These are phyloP conservation scores for Senna tora DNA, from an alignment of 306 rosid genomes.

Conservation along the genomic window DNA sequence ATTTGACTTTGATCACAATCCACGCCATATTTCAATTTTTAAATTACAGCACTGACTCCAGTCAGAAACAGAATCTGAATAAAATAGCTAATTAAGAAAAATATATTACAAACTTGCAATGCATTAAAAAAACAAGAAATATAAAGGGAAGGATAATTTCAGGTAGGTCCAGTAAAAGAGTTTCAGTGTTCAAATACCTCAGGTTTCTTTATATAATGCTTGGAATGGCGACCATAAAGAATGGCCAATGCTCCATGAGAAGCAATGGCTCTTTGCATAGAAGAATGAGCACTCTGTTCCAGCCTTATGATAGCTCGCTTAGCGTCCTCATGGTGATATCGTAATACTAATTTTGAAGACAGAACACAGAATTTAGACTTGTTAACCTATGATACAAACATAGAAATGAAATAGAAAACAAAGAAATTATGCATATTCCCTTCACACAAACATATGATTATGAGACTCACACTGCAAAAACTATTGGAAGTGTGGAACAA, in stretches of 20 bases:
- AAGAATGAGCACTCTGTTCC: constrained; percentile 82
- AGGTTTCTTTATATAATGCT: constrained; percentile 83
- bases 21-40: constrained; percentile 30
- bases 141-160: constrained; percentile 10
- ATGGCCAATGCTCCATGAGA: constrained; percentile 89
- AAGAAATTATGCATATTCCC: not conserved
- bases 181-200: constrained; percentile 61
- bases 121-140: constrained; percentile 15
- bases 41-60: constrained; percentile 9
- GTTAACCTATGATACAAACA: constrained; percentile 30
- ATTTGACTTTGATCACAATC: constrained; percentile 24
- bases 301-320: constrained; percentile 74
- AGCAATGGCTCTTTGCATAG: constrained; percentile 78
- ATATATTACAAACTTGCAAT: constrained; percentile 2
- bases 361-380: constrained; percentile 30
- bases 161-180: constrained; percentile 15
- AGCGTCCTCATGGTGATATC: constrained; percentile 68
- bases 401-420: not conserved
- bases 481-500: not conserved
- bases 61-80: constrained; percentile 31
- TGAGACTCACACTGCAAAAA: not conserved
- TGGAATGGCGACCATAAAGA: constrained; percentile 69
- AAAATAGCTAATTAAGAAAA: constrained; percentile 5
- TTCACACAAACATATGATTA: constrained; percentile 6
- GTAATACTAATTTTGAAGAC: constrained; percentile 57